phyloP scores from a whole-genome alignment of 2,329 filamentous ascomycete species.

The Cladosporium sp. region DNA sequence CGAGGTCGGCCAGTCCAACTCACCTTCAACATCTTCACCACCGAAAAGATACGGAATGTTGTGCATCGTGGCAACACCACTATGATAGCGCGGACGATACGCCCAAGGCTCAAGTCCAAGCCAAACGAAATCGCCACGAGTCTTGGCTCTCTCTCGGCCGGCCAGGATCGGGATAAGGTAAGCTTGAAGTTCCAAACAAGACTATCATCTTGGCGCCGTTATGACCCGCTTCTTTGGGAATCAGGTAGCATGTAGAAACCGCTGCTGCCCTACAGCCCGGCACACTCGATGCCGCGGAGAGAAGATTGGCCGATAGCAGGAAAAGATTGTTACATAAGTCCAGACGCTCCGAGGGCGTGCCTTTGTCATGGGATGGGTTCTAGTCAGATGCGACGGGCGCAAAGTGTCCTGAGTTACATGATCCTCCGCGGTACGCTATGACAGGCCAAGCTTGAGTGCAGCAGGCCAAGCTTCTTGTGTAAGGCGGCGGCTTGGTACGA shows the following conservation, averaged over 20 bases:
- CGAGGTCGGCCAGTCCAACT: background rate
- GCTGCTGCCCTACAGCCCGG: background rate
- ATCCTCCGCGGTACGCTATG: conserved; percentile 17
- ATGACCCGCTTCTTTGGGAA: conserved; percentile 11
- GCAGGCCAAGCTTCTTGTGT: background rate
- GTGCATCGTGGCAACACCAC: background rate
- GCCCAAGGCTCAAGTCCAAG: conserved; percentile 9
- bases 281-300: background rate
- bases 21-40: background rate
- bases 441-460: conserved; percentile 17
- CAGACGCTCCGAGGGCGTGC: background rate
- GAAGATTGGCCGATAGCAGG: background rate
- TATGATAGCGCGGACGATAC: background rate
- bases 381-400: background rate
- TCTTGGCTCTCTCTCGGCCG: conserved; percentile 14
- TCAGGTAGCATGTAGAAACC: background rate
- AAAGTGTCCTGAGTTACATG: conserved; percentile 3
- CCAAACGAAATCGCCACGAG: conserved; percentile 9
- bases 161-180: conserved; percentile 20
- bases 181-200: conserved; percentile 16
- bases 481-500: conserved; percentile 12
- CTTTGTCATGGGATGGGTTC: background rate
- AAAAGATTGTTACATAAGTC: background rate
- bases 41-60: background rate
- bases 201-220: conserved; percentile 13